A percentile compares a stretch with the other conserved stretches of the same genome.
Conservation (phyloP, 1,284 basidiomycete species). For the Austroboletus niveus region DNA sequence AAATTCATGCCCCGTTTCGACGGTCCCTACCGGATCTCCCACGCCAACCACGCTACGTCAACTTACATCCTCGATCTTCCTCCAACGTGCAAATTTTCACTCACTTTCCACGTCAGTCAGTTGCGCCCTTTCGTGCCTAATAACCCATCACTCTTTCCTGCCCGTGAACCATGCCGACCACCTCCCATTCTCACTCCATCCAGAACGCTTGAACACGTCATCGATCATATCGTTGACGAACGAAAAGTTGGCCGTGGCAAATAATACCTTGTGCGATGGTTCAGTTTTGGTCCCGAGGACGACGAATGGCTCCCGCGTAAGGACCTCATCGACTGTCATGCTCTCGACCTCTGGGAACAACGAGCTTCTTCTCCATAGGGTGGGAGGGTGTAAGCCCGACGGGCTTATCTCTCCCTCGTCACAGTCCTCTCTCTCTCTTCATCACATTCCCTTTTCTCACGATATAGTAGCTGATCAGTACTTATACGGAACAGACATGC, state of each 20-base stretch:
- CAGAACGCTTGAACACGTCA: not conserved
- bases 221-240: not conserved
- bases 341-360: not conserved
- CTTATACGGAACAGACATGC: no score
- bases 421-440: no score
- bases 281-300: not conserved
- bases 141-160: not conserved
- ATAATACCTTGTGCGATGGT: not conserved
- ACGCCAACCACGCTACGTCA: not conserved
- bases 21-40: not conserved
- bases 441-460: no score
- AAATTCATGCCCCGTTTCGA: not conserved
- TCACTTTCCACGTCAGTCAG: not conserved
- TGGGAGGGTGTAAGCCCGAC: not conserved
- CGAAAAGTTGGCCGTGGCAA: not conserved
- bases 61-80: not conserved
- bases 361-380: not conserved
- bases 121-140: no score
- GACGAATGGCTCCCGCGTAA: not conserved
- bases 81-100: not conserved
- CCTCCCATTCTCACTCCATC: not conserved
- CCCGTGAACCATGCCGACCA: not conserved
- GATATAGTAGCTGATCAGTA: no score
- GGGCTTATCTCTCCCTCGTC: no score
- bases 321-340: not conserved